These are phyloP conservation scores for Coemansia sp. DNA, from an alignment of 192 early-diverging fungal genomes.

Conservation along the genomic window DNA sequence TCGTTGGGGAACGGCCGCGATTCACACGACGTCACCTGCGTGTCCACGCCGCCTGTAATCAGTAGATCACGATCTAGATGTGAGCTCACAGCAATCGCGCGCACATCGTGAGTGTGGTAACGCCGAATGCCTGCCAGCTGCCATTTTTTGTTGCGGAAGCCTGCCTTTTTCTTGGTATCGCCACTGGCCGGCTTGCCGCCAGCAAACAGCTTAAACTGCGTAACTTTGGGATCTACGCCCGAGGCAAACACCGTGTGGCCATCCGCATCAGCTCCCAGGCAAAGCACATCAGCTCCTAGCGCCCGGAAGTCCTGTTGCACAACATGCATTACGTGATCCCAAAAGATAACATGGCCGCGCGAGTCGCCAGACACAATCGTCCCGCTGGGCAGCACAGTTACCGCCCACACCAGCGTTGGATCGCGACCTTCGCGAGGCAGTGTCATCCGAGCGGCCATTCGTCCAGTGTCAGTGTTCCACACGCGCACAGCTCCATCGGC, in stretches of 20 bases:
- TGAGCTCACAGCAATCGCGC: slow-evolving; percentile 78
- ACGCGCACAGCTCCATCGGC: slow-evolving; percentile 76
- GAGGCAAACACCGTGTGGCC: slow-evolving; percentile 79
- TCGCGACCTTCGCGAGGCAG: slow-evolving; percentile 67
- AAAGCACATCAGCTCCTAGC: slow-evolving; percentile 87
- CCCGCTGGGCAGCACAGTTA: slow-evolving; percentile 63
- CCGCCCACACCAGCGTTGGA: slow-evolving; percentile 87
- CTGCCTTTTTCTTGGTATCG: slow-evolving; percentile 7
- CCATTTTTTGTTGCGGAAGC: slow-evolving; percentile 57
- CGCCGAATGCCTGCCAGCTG: slow-evolving; percentile 78
- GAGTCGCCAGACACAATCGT: slow-evolving; percentile 90
- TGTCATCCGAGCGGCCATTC: slow-evolving; percentile 66
- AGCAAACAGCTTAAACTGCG: slow-evolving; percentile 58
- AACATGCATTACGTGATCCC: slow-evolving; percentile 69
- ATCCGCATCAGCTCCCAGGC: slow-evolving; percentile 61
- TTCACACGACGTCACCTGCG: slow-evolving; percentile 63
- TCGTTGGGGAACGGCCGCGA: slow-evolving; percentile 60
- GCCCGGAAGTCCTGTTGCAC: slow-evolving; percentile 67
- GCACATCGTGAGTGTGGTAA: slow-evolving; percentile 94
- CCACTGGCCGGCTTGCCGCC: slow-evolving; percentile 26
- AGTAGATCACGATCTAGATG: slow-evolving; percentile 63
- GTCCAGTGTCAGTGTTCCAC: slow-evolving; percentile 60
- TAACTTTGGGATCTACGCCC: slow-evolving; percentile 87
- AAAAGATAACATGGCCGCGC: slow-evolving; percentile 85
- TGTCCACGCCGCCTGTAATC: slow-evolving; percentile 83